phyloP scores from a whole-genome alignment of 345 rosid species.

The Populus euphratica region DNA sequence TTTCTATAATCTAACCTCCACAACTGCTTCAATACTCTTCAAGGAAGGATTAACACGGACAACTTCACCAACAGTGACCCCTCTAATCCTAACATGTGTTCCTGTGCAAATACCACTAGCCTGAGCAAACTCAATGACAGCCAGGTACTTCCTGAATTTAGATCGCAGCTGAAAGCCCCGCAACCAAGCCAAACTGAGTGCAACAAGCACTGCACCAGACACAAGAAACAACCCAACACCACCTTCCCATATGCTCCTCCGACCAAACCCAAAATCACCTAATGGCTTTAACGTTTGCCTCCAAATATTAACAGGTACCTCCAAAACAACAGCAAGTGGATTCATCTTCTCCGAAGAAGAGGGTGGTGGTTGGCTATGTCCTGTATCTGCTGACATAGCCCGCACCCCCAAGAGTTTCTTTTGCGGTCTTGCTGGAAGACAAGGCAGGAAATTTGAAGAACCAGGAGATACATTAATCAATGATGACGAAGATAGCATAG shows the following conservation, averaged over 20 bases:
- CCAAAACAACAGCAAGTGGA: constrained; percentile 60
- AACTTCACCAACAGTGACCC: constrained; percentile 86
- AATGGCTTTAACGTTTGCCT: constrained; percentile 72
- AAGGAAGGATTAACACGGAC: constrained; percentile 87
- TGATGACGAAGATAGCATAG: constrained; percentile 35
- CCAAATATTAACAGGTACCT: constrained; percentile 71
- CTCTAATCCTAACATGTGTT: constrained; percentile 94
- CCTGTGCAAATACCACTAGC: constrained; percentile 91
- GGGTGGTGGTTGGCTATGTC: constrained; percentile 46
- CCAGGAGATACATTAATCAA: constrained; percentile 26
- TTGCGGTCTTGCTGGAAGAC: constrained; percentile 51
- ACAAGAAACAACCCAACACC: constrained; percentile 94
- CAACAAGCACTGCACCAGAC: constrained; percentile 78
- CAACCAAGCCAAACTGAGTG: constrained; percentile 90
- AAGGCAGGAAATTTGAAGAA: constrained; percentile 39
- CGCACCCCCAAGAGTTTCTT: constrained; percentile 30
- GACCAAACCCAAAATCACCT: constrained; percentile 90
- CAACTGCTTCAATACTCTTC: constrained; percentile 84
- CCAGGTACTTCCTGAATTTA: constrained; percentile 76
- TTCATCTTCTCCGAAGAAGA: constrained; percentile 34
- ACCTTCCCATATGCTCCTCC: constrained; percentile 95
- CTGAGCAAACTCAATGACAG: constrained; percentile 75
- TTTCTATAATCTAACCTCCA: constrained; percentile 53
- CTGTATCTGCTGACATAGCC: constrained; percentile 55
- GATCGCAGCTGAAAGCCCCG: constrained; percentile 76